Evolutionary conservation across 2,329 filamentous ascomycete genomes (phyloP), one percentile per base, ranked within the genome.

Genomic region (Monilinia laxa): DNA sequence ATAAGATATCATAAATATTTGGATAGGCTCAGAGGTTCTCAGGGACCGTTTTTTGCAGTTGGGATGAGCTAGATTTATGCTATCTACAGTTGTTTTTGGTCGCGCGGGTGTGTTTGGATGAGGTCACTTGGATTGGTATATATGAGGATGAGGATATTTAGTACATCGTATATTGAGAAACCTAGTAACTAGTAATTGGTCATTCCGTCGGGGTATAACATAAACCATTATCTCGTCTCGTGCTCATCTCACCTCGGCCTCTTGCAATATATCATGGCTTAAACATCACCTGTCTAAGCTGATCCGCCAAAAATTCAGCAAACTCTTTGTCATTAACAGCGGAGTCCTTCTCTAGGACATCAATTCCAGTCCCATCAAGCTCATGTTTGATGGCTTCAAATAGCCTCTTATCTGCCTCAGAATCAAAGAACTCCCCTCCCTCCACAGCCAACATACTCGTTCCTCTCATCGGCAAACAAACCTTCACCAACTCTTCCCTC

Each of bases 391-490:
- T 75, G 0, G 81, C 78, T 0, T 81, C 77, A 71, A 89, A 90
- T 0, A 85, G 78, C 2, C 78, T 81, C 1, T 77, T 81, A 25
- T 83, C 80, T 0, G 80, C 79, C 9, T 74, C 66, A 9, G 55
- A 62, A 74, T 83, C 72, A 71, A 83, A 79, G 70, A 90, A 91
- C 0, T 82, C 79, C 5, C 81, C 82, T 0, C 80, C 85, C 1
- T 79, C 72, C 0, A 79, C 81, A 10, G 85, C 80, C 57, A 91
- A 80, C 78, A 85, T 81, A 73, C 88, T 90, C 16, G 90, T 75
- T 0, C 88, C 88, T 0, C 82, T 83, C 12, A 75, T 78, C 0
- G 89, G 89, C 10, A 91, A 73, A 76, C 87, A 82, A 0, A 91
- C 80, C 69, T 85, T 78, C 1, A 85, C 79, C 64, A 78, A 74